Evolutionary conservation across 2,329 filamentous ascomycete genomes (phyloP), one percentile per base, ranked within the genome.

Genomic region (Penicillium sp.): DNA sequence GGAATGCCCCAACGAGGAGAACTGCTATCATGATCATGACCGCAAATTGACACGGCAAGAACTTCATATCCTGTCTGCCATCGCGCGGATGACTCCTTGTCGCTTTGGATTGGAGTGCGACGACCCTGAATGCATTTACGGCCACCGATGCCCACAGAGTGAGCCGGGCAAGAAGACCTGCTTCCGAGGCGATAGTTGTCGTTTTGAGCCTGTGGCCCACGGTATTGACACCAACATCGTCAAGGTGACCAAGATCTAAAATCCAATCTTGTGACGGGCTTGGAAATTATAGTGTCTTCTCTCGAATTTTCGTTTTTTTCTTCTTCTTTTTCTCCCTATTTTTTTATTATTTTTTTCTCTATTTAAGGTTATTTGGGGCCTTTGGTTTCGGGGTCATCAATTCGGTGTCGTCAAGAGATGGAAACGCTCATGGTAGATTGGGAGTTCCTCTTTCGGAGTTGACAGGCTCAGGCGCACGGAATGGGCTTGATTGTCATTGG

Each of bases 31-130:
- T 57, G 81, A 82, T 8, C 83, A 87, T 67, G 72, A 78, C 31
- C 79, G 81, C 67, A 79, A 80, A 56, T 75, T 84, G 33, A 81
- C 73, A n/a, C 75, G 75, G 48, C 74, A 75, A 29, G 84, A 87
- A 63, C 67, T 81, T 48, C 74, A 77, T 20, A 79, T 79, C n/a
- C 70, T 87, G 52, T 78, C 78, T 25, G 79, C 82, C 23, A 82
- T 87, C 20, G 83, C 84, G 46, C 80, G 85, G 49, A 85, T 86
- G 82, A 84, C 82, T 3, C 83, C 84, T 23, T 87, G 85, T 65
- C 77, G 78, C 54, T 81, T 82, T 63, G 83, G 83, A 11, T 76
- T 79, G 48, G 77, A 77, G 14, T 87, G 85, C 63, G 76, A 82
- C 49, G 84, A 87, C 56, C 68, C 77, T 1, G 81, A 81, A 55